Percentiles rank a stretch among this genome's conserved stretches.
These are phyloP conservation scores for Diaporthe sp. DNA, from an alignment of 2,329 filamentous ascomycete genomes.

Conservation along the genomic window DNA sequence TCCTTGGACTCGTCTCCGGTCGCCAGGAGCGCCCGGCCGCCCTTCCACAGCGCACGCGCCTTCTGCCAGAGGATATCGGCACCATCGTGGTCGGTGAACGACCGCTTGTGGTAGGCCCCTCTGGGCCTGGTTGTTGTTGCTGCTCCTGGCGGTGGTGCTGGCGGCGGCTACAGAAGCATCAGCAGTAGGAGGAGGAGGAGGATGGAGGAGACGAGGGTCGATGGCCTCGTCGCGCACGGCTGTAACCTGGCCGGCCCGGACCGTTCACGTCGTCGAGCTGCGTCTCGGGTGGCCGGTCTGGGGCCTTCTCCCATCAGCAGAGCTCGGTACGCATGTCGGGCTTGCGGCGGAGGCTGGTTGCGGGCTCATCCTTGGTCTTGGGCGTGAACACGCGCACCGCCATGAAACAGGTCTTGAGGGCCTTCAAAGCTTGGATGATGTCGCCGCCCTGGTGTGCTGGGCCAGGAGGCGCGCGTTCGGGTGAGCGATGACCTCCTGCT, in stretches of 20 bases:
- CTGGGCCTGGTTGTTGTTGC: not conserved
- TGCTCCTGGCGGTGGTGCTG: not conserved
- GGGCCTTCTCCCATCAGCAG: not conserved
- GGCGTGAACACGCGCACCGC: conserved; percentile 44
- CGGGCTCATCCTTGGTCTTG: conserved; percentile 47
- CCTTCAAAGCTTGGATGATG: conserved; percentile 40
- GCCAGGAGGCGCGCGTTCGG: not conserved
- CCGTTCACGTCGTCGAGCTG: conserved; percentile 41
- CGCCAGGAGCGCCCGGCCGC: no score
- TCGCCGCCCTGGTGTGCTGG: not conserved
- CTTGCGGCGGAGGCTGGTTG: conserved; percentile 44
- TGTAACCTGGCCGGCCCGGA: not conserved
- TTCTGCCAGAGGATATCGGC: not conserved
- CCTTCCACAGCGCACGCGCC: no score
- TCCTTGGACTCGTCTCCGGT: no score
- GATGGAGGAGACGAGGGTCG: not conserved
- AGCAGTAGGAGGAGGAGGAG: not conserved
- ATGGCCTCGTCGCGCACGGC: not conserved
- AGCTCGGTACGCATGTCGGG: conserved; percentile 37
- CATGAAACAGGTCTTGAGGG: conserved; percentile 43
- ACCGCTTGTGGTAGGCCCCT: no score
- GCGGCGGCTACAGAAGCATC: no score
- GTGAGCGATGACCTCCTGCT: conserved; percentile 10
- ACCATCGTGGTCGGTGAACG: not conserved
- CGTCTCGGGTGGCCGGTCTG: not conserved